These are phyloP conservation scores for Grammothele lineata DNA, from an alignment of 768 basidiomycete species.

Conservation along the genomic window DNA sequence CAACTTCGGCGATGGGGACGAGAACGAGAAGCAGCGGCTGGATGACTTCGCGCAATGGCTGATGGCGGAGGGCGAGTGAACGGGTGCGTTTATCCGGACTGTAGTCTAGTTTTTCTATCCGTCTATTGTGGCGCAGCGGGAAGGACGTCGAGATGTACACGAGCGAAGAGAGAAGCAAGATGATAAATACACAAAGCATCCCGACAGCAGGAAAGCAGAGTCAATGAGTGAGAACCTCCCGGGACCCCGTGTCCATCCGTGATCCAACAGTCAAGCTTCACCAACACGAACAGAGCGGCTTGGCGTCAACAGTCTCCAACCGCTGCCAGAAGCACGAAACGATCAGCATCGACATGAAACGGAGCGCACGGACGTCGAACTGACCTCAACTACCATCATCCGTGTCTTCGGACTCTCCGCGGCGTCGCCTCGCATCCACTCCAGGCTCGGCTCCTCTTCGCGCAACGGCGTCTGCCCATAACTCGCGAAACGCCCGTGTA, in stretches of 20 bases:
- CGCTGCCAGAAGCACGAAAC: conserved; percentile 49
- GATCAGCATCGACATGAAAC: background rate
- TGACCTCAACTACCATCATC: conserved; percentile 70
- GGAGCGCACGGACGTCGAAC: conserved; percentile 17
- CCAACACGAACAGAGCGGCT: conserved; percentile 67
- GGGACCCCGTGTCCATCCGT: too few relatives aligned
- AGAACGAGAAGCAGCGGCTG: conserved; percentile 77
- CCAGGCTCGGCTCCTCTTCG: conserved; percentile 32
- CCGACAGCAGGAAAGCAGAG: conserved; percentile 9
- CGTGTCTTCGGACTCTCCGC: conserved; percentile 43
- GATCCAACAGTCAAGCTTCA: too few relatives aligned
- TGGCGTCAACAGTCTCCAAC: conserved; percentile 65
- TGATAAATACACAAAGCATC: conserved; percentile 6
- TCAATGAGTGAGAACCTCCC: too few relatives aligned
- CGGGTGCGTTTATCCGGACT: conserved; percentile 4
- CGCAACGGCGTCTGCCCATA: conserved; percentile 24
- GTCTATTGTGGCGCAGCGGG: conserved; percentile 3
- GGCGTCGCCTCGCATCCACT: conserved; percentile 42
- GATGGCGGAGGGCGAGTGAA: conserved; percentile 69
- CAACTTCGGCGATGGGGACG: conserved; percentile 60
- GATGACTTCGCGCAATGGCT: conserved; percentile 90
- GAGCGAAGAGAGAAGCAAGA: conserved; percentile 1
- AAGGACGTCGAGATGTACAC: conserved; percentile 1
- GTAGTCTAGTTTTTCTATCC: conserved; percentile 8
- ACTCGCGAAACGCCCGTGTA: conserved; percentile 33